Base-by-base conservation (phyloP, 768 basidiomycete genomes). In the Trametes elegans region DNA sequence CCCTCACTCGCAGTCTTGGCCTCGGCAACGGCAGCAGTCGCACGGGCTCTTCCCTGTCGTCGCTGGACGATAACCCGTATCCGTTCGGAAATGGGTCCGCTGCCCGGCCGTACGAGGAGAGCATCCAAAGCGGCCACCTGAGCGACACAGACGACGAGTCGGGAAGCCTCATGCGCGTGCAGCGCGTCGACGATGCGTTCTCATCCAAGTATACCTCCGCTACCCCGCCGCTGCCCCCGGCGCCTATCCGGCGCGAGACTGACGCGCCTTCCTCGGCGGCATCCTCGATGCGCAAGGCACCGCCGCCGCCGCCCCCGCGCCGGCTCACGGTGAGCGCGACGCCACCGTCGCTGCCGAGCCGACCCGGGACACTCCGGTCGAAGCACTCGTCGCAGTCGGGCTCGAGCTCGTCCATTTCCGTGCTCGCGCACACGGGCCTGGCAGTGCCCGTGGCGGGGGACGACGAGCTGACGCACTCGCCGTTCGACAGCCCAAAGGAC, bases 401-500 rank as follows among this genome's bases (percentile, higher is more conserved):
- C 3, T 65, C 74, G n/a, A 61, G 69, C 3, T 64, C 73, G 19
- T 72, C 78, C 45, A 73, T 77, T 28, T 51, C 66, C 16, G 73
- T 48, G 66, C 67, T 47, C 66, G 69, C 49, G 66, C 64, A 78
- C 52, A 76, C 82, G 54, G 69, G 72, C 31, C n/a, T 36, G 31
- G 31, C n/a, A n/a, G 40, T 35, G 18, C 31, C n/a, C 39, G 24
- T 7, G 10, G 21, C 26, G 27, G 62, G 45, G 44, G 34, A 48
- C 6, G 63, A 63, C n/a, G 59, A 47, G 50, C 53, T 66, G 23
- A 65, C 63, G 31, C 44, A 60, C 40, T 85, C 85, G 42, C 84
- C 87, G 21, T 88, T 88, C 57, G 85, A 87, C 61, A 87, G 84
- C 62, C 73, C 77, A 34, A 71, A 73, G 27, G 84, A 87, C 58